phyloP scores from a whole-genome alignment of 495 filamentous ascomycete species.

The Neurospora pannonica region DNA sequence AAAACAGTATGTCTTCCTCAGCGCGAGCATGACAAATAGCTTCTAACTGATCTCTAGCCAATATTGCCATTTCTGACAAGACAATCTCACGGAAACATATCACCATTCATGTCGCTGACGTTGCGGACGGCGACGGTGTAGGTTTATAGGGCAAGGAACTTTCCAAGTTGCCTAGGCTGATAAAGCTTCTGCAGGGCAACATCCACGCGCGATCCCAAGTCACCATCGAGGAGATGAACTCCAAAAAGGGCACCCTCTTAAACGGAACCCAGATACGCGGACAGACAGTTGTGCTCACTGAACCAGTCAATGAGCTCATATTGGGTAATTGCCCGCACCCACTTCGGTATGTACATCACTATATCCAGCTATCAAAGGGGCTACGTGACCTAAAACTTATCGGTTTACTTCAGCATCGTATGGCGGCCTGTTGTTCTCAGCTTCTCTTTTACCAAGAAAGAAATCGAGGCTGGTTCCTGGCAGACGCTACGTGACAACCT shows the following conservation, averaged over 20 bases:
- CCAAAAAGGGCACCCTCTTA: constrained; percentile 70
- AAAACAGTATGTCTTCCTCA: constrained; percentile 31
- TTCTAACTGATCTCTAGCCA: constrained; percentile 26
- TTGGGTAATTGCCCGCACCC: constrained; percentile 53
- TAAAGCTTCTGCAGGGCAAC: constrained; percentile 34
- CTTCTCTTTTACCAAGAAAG: constrained; percentile 71
- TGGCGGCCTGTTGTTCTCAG: constrained; percentile 78
- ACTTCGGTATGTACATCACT: constrained; percentile 32
- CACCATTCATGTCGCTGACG: constrained; percentile 58
- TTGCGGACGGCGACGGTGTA: constrained; percentile 64
- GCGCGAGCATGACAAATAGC: neutral
- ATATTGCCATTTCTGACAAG: constrained; percentile 56
- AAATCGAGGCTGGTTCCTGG: constrained; percentile 60
- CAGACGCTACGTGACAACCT: constrained; percentile 53
- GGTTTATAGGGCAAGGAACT: constrained; percentile 7
- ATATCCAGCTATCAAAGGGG: too few species aligned
- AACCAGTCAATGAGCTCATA: constrained; percentile 53
- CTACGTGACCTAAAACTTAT: constrained; percentile 2
- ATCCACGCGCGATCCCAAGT: constrained; percentile 54
- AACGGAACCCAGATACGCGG: constrained; percentile 61
- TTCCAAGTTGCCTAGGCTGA: neutral
- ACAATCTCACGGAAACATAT: constrained; percentile 87
- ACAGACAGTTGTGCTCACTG: constrained; percentile 38
- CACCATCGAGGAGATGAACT: constrained; percentile 57
- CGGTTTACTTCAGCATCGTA: constrained; percentile 44